These are phyloP conservation scores for Pezicula rhizophila DNA, from an alignment of 2,329 filamentous ascomycete genomes.

Conservation along the genomic window DNA sequence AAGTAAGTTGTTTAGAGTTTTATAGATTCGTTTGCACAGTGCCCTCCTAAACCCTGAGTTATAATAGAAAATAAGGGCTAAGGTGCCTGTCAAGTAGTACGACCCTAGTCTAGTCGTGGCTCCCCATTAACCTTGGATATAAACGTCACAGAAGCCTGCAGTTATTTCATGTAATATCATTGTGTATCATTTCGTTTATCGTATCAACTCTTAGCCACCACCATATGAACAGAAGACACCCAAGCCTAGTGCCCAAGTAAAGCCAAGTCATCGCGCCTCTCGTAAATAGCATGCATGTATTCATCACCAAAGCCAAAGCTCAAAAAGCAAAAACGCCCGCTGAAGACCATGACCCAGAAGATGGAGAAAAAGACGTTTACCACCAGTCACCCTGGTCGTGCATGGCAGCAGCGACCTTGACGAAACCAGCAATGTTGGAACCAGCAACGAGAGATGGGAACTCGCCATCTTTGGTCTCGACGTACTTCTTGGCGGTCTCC, in stretches of 20 bases:
- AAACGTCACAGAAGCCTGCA: too few species aligned
- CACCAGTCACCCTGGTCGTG: conserved; percentile 96
- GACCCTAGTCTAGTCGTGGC: too few species aligned
- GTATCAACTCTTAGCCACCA: too few species aligned
- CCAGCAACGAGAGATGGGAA: conserved; percentile 87
- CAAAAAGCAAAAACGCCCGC: background rate
- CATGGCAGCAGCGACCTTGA: conserved; percentile 94
- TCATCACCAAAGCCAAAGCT: background rate
- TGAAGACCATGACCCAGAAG: background rate
- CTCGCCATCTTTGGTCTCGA: conserved; percentile 70
- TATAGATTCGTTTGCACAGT: too few species aligned
- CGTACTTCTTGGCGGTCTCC: conserved; percentile 83
- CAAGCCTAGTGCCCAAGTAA: background rate
- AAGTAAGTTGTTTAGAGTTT: too few species aligned
- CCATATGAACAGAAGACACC: too few species aligned
- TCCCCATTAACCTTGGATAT: too few species aligned
- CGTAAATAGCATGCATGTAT: background rate
- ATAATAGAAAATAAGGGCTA: too few species aligned
- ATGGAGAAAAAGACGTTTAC: conserved; percentile 24
- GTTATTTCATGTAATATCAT: too few species aligned
- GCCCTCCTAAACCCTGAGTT: too few species aligned
- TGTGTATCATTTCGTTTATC: too few species aligned
- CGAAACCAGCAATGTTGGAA: conserved; percentile 95
- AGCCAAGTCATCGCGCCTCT: background rate
- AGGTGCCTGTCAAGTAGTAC: too few species aligned